Evolutionary conservation across 1,139 yeast genomes (phyloP).

Genomic region (Arxiozyma telluris): DNA sequence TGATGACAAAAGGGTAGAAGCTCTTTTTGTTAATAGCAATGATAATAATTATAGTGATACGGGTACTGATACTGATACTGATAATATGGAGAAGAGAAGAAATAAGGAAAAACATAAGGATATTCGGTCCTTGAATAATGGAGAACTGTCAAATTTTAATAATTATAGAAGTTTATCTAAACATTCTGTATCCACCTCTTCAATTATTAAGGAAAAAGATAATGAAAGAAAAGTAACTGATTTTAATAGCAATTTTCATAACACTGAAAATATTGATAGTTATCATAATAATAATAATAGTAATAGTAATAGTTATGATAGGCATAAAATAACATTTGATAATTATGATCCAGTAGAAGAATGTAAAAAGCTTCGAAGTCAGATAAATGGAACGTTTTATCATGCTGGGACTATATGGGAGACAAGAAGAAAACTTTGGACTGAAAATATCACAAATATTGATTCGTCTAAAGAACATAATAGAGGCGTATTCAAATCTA

Average conservation of each 20-base stretch:
- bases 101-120: neutral
- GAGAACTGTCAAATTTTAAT: neutral
- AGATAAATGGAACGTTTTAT: slow-evolving; percentile 26
- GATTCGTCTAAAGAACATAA: neutral
- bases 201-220: slow-evolving; percentile 5
- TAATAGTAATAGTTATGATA: slow-evolving; percentile 2
- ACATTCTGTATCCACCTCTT: neutral
- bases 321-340: slow-evolving; percentile 16
- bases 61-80: too few relatives aligned
- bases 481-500: slow-evolving; percentile 19
- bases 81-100: neutral
- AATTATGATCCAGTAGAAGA: slow-evolving; percentile 30
- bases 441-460: neutral
- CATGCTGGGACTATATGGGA: slow-evolving; percentile 53
- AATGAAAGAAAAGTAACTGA: neutral
- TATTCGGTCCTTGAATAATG: neutral
- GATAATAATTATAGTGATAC: too few relatives aligned
- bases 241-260: neutral
- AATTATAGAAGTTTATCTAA: too few relatives aligned
- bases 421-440: slow-evolving; percentile 51
- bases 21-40: slow-evolving; percentile 9
- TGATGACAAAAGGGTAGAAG: slow-evolving; percentile 18
- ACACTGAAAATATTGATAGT: slow-evolving; percentile 10
- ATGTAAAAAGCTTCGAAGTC: slow-evolving; percentile 26
- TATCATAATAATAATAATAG: too few relatives aligned